phyloP scores from a whole-genome alignment of 2,329 filamentous ascomycete genomes.

The Arthroderma sp. region DNA sequence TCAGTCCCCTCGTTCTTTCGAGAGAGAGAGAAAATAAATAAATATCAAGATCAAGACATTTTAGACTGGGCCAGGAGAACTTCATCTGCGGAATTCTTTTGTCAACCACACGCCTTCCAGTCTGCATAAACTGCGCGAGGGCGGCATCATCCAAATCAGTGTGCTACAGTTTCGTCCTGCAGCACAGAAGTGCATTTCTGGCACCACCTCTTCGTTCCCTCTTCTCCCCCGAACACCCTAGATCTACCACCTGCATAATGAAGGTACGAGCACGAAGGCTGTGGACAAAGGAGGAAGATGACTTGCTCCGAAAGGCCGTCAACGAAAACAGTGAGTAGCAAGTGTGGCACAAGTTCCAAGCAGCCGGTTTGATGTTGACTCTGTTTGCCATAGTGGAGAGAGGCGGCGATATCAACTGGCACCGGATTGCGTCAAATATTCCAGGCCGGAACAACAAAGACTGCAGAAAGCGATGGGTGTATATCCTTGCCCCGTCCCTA shows the following conservation, averaged over 20 bases:
- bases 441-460: slow-evolving; percentile 3
- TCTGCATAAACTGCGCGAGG: too few species aligned
- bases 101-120: too few species aligned
- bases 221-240: too few species aligned
- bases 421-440: slow-evolving; percentile 4
- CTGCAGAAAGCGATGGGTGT: slow-evolving; percentile 4
- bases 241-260: background rate
- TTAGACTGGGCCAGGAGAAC: background rate
- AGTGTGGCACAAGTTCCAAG: background rate
- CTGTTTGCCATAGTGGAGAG: background rate
- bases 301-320: slow-evolving; percentile 1
- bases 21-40: background rate
- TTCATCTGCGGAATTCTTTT: too few species aligned
- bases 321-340: slow-evolving; percentile 3
- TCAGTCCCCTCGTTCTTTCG: background rate
- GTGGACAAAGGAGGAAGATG: slow-evolving; percentile 4
- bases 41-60: background rate
- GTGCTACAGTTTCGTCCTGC: too few species aligned
- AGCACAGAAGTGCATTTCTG: too few species aligned
- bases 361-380: background rate
- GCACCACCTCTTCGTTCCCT: too few species aligned
- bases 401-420: slow-evolving; percentile 5
- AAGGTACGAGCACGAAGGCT: slow-evolving; percentile 4
- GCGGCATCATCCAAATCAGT: too few species aligned
- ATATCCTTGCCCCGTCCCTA: slow-evolving; percentile 2